Evolutionary conservation across 306 rosid genomes (phyloP), one percentile per base, ranked within the genome.

Genomic region (Leucaena leucocephala): DNA sequence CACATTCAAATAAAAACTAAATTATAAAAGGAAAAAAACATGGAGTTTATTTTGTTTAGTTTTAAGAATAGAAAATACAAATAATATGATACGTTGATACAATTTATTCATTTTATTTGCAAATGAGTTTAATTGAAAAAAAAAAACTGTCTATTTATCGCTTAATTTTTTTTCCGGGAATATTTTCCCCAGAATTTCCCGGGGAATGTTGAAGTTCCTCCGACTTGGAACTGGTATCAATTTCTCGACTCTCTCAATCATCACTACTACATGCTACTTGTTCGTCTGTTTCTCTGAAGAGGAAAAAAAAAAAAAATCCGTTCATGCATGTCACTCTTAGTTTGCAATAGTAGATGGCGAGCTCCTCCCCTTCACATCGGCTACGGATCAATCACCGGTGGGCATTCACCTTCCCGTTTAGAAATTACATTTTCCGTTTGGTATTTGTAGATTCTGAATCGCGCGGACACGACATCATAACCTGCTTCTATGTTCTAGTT

Each of bases 401-500:
- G 66, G 49, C 7, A 10, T 55, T 72, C 38, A 42, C 52, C 27
- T 39, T 68, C 48, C 74, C 27, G 36, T 68, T 45, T 57, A 46
- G 22, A 74, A 78, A 50, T 59, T 48, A 27, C 45, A 16, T 16
- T 73, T 77, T 74, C 40, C 83, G 42, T 74, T 68, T 61, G 63
- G 68, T 74, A 74, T 52, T 69, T 35, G 77, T 77, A 16, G 34
- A 15, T 59, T 74, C 14, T 43, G 3, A 75, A 70, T 40, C 13
- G 19, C 33, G 34, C 46, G 59, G 77, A 78, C 52, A 78, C 79
- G 79, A 85, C 81, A 70, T 75, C 35, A 16, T 11, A 82, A 71
- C 79, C 42, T 71, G 79, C 40, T 63, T 43, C 12, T 39, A 19
- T 75, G 58, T 72, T 40, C 48, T n/a, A 57, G 3, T 57, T 57